phyloP scores from a whole-genome alignment of 2,329 filamentous ascomycete genomes.

The Colletotrichum higginsianum region DNA sequence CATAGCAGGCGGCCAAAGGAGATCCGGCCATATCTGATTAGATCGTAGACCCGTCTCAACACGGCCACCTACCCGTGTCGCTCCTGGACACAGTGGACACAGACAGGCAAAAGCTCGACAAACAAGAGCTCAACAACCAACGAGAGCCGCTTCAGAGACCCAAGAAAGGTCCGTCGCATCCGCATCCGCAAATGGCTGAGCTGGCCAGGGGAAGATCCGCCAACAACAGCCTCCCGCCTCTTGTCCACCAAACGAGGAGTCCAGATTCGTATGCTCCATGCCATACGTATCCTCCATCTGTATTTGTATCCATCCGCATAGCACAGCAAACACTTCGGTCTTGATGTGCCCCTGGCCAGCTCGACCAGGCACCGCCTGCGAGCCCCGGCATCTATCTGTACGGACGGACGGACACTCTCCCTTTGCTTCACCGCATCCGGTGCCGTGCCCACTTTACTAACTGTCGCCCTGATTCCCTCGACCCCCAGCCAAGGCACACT shows the following conservation, averaged over 20 bases:
- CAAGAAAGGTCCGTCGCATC: background rate
- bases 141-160: background rate
- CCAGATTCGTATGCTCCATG: too few species aligned
- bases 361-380: background rate
- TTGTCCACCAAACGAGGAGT: background rate
- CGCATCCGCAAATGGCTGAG: constrained; percentile 11
- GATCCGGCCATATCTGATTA: background rate
- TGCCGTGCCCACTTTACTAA: constrained; percentile 4
- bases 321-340: too few species aligned
- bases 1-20: constrained; percentile 5
- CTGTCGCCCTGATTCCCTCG: background rate
- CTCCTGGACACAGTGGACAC: too few species aligned
- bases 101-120: too few species aligned
- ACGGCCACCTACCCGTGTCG: too few species aligned
- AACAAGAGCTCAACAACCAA: background rate
- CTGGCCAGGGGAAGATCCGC: background rate
- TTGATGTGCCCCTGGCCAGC: background rate
- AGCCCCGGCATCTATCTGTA: background rate
- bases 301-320: too few species aligned
- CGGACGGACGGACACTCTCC: constrained; percentile 1
- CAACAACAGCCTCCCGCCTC: constrained; percentile 2
- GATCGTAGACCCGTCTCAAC: background rate
- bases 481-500: constrained; percentile 5
- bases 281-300: too few species aligned
- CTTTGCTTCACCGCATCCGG: constrained; percentile 17